Evolutionary conservation across 805 yeast species (phyloP).

Genomic region (Wickerhamomyces bisporus): DNA sequence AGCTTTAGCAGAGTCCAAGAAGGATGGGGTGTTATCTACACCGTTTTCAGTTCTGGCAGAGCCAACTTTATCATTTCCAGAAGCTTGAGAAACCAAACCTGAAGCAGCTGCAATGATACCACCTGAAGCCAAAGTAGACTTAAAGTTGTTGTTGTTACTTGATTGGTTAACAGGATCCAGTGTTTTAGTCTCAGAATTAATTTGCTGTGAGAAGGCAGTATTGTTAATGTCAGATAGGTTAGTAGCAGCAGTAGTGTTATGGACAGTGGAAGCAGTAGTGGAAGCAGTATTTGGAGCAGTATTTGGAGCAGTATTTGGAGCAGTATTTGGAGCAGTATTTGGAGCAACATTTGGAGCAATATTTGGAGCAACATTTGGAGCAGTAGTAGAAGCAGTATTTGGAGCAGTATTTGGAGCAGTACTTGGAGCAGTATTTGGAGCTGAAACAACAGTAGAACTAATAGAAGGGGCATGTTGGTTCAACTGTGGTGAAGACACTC

Average conservation of each 20-base stretch:
- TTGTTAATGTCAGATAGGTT: no score
- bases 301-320: no score
- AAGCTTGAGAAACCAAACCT: conserved; percentile 1
- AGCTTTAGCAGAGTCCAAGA: conserved; percentile 6
- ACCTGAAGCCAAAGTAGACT: not conserved
- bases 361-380: not conserved
- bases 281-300: no score
- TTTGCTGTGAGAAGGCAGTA: no score
- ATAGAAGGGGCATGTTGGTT: not conserved
- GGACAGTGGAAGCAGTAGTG: no score
- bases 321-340: no score
- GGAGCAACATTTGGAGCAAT: not conserved
- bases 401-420: no score
- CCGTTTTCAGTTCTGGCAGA: not conserved
- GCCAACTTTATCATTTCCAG: not conserved
- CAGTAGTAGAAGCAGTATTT: not conserved
- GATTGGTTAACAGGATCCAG: not conserved
- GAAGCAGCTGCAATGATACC: not conserved
- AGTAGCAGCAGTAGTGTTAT: no score
- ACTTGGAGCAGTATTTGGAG: no score
- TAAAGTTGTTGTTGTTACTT: no score
- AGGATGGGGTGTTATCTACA: not conserved
- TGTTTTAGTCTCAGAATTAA: no score
- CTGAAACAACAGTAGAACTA: no score
- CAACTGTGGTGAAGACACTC: not conserved